Base-by-base conservation (phyloP, 2,329 filamentous ascomycete genomes). In the Fusarium scirpi region DNA sequence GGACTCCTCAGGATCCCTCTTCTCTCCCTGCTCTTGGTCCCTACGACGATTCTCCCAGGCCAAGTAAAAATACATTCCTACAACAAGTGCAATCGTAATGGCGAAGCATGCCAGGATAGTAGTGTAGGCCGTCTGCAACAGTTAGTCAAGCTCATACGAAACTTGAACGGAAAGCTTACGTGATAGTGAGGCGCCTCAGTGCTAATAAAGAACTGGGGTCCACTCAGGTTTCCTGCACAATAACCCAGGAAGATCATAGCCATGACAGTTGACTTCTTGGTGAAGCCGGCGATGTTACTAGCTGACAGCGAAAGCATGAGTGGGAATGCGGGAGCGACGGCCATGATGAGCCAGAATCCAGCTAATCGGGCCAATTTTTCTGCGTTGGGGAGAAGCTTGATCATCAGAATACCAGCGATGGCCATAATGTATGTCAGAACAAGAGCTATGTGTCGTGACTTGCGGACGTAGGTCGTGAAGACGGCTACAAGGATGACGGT, bases 261-360 rank as follows among this genome's bases (percentile, higher is more conserved):
- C 61, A 64, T 64, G 4, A 64, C 61, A 0, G 61, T 64, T 0
- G 61, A 64, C 22, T 64, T 64, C 4, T 64, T 64, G 0, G 61
- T 64, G 13, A 64, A 64, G 4, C 61, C 61, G 1, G 61, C 61
- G 6, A 64, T 64, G 20, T 64, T 64, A 6, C 61, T 64, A 16
- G 61, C 61, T 0, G 61, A 64, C 0, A 64, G 34, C 0, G 61
- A 64, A 1, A 64, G 18, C 61, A 64, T 64, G 3, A 64, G 61
- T 22, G 61, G 61, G 2, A 64, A 48, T 1, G 43, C 58, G 1
- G 61, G 61, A 1, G 61, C 61, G 0, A 48, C 43, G 0, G 61
- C 61, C 61, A 63, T 64, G 18, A 64, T 48, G 34, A 64, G 58
- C 61, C 61, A 64, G 29, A 64, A 64, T 0, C 61, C 61, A 0